Evolutionary conservation across 805 yeast genomes (phyloP).

Genomic region (Jamesozyma hellenica): DNA sequence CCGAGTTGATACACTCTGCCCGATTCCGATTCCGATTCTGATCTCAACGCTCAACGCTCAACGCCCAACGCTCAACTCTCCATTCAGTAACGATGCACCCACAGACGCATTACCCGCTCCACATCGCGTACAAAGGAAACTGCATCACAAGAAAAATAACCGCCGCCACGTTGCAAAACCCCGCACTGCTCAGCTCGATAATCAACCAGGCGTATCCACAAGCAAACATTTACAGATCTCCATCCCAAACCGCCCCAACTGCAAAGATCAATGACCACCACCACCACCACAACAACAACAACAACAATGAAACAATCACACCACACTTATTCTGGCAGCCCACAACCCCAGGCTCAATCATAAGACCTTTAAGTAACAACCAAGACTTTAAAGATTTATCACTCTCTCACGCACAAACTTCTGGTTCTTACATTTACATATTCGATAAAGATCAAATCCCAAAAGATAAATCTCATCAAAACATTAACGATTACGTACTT

Average conservation of each 20-base stretch:
- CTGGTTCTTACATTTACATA: not conserved
- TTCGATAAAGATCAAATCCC: not conserved
- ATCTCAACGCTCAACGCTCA: too few species aligned
- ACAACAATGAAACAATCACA: too few species aligned
- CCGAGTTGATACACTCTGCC: too few species aligned
- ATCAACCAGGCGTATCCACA: constrained; percentile 1
- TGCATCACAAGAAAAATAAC: not conserved
- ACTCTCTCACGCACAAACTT: not conserved
- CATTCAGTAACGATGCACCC: not conserved
- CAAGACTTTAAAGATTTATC: not conserved
- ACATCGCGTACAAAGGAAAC: not conserved
- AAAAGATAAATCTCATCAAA: not conserved
- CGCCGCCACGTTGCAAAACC: not conserved
- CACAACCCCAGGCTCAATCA: not conserved
- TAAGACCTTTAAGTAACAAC: not conserved
- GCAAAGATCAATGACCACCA: not conserved
- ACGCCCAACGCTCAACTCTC: too few species aligned
- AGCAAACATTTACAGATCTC: not conserved
- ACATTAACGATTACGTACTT: not conserved
- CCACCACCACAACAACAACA: not conserved
- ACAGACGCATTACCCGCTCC: not conserved
- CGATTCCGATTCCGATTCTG: too few species aligned
- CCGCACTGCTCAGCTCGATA: not conserved
- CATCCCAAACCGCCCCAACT: not conserved
- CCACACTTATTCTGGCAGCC: not conserved